phyloP scores from a whole-genome alignment of 108 stramenopile genomes.

The Fragilariopsis cylindrus region DNA sequence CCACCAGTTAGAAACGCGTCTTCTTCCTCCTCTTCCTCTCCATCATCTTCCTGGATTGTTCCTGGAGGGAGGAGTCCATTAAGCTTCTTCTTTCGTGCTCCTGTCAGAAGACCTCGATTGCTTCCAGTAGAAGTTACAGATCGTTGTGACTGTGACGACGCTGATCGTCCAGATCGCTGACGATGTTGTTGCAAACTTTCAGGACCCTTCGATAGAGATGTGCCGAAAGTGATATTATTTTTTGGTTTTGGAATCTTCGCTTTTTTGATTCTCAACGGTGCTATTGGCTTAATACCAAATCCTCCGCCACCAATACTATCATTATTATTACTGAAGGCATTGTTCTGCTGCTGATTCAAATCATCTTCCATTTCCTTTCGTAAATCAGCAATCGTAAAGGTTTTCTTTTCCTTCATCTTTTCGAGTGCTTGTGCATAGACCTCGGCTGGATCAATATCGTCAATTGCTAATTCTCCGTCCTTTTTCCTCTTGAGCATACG shows the following conservation, averaged over 20 bases:
- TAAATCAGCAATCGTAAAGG: constrained; percentile 26
- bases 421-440: constrained; percentile 33
- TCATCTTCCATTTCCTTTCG: constrained; percentile 39
- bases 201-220: neutral
- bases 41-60: constrained; percentile 30
- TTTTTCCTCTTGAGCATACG: constrained; percentile 20
- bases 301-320: neutral
- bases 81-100: neutral
- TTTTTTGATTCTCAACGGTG: neutral
- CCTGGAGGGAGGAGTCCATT: neutral
- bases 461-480: constrained; percentile 17
- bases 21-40: constrained; percentile 32
- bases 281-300: neutral
- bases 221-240: neutral
- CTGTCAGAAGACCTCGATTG: neutral
- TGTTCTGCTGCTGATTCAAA: neutral
- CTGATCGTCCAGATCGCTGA: neutral
- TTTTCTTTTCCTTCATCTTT: constrained; percentile 31
- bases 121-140: neutral
- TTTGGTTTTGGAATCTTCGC: neutral
- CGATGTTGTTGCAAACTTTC: neutral
- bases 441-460: constrained; percentile 34
- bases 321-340: neutral
- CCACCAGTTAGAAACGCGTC: constrained; percentile 22
- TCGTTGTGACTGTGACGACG: neutral